These are phyloP conservation scores for Linnemannia exigua DNA, from an alignment of 192 early-diverging fungal genomes.

Conservation along the genomic window DNA sequence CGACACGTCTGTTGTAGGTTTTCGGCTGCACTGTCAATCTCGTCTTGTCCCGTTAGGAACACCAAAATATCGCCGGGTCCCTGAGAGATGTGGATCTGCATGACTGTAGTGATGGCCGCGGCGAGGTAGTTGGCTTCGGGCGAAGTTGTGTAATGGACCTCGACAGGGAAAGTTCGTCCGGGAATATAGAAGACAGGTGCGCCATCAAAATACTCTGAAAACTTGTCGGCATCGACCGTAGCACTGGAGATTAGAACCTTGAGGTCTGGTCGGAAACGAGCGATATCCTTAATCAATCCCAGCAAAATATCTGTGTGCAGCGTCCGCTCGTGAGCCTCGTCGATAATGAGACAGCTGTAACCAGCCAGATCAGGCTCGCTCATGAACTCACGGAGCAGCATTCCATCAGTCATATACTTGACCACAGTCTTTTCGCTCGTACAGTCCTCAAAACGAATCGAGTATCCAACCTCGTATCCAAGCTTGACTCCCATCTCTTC, in stretches of 20 bases:
- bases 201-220: conserved; percentile 95
- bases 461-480: conserved; percentile 95
- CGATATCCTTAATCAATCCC: conserved; percentile 97
- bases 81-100: conserved; percentile 95
- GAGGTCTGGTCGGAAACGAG: conserved; percentile 92
- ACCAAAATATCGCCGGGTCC: conserved; percentile 92
- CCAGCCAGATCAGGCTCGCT: conserved; percentile 93
- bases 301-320: conserved; percentile 97
- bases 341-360: conserved; percentile 96
- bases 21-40: conserved; percentile 96
- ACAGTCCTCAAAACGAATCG: conserved; percentile 98
- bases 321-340: conserved; percentile 98
- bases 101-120: conserved; percentile 92
- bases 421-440: conserved; percentile 94
- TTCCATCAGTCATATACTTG: conserved; percentile 99
- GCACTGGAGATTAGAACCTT: conserved; percentile 97
- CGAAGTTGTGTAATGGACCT: conserved; percentile 95
- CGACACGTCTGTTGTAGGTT: conserved; percentile 79
- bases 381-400: conserved; percentile 97
- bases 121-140: conserved; percentile 98
- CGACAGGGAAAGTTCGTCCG: conserved; percentile 93
- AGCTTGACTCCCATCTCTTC: conserved; percentile 97
- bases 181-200: conserved; percentile 96
- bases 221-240: conserved; percentile 98
- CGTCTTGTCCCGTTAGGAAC: conserved; percentile 98